Evolutionary conservation across 1,284 basidiomycete species (phyloP).

Genomic region (Microbotryomycetes sp.): DNA sequence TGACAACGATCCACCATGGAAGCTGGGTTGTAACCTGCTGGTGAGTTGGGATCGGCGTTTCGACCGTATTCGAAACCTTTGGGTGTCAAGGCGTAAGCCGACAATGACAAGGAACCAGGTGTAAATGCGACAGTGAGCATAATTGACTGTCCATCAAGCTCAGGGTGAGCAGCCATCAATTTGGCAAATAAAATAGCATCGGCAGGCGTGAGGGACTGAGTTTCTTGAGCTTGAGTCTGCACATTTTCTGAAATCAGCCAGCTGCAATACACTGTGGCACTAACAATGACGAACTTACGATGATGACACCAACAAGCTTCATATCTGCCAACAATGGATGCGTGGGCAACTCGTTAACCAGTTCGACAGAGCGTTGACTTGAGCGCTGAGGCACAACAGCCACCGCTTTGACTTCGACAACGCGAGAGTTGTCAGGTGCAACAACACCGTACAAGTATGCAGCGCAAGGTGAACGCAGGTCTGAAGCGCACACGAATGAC

Average conservation of each 20-base stretch:
- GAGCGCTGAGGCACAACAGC: slow-evolving; percentile 95
- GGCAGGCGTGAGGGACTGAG: slow-evolving; percentile 64
- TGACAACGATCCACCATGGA: slow-evolving; percentile 98
- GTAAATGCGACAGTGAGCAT: slow-evolving; percentile 95
- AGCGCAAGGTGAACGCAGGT: slow-evolving; percentile 92
- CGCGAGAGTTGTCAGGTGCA: slow-evolving; percentile 93
- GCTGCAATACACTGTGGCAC: too few species aligned
- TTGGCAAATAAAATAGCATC: slow-evolving; percentile 96
- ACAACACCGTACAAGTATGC: slow-evolving; percentile 89
- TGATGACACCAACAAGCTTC: slow-evolving; percentile 47
- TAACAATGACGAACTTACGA: too few species aligned
- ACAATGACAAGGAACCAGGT: slow-evolving; percentile 91
- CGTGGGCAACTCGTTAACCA: slow-evolving; percentile 58
- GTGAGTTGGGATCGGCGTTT: slow-evolving; percentile 50
- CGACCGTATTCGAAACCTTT: slow-evolving; percentile 96
- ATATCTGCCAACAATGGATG: slow-evolving; percentile 46
- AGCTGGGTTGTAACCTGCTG: slow-evolving; percentile 71
- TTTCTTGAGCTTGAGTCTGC: slow-evolving; percentile 44
- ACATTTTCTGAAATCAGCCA: too few species aligned
- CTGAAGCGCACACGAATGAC: slow-evolving; percentile 87
- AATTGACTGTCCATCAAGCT: slow-evolving; percentile 89
- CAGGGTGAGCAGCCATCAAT: slow-evolving; percentile 90
- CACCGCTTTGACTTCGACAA: slow-evolving; percentile 97
- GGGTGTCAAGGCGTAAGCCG: slow-evolving; percentile 79
- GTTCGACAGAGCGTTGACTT: slow-evolving; percentile 74